Percentiles rank a stretch among this genome's conserved stretches.
Evolutionary conservation across 495 filamentous ascomycete genomes (phyloP).

Genomic region (Venustampulla echinocandica): DNA sequence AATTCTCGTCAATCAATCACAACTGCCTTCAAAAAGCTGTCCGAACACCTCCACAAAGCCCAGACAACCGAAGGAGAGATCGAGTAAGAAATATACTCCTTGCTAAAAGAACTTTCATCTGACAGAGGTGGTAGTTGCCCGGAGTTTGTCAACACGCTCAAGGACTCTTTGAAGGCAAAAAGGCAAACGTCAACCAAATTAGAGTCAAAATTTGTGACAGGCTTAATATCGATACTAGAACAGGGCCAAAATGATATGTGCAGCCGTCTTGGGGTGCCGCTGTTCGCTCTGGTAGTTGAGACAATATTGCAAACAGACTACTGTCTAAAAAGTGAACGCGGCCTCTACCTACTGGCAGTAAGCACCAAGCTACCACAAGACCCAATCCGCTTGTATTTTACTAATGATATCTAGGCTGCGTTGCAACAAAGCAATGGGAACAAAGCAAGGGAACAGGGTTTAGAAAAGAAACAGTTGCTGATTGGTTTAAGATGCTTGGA

Average conservation of each 20-base stretch:
- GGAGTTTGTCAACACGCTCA: neutral
- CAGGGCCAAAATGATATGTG: constrained; percentile 6
- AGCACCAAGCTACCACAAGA: too few species aligned
- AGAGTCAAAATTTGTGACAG: neutral
- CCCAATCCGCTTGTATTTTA: too few species aligned
- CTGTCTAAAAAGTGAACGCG: constrained; percentile 6
- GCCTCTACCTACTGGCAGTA: constrained; percentile 12
- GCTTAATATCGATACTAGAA: constrained; percentile 1
- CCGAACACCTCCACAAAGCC: neutral
- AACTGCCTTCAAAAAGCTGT: constrained; percentile 5
- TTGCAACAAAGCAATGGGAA: neutral
- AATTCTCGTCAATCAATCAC: neutral
- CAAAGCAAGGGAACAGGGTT: neutral
- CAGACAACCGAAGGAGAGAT: constrained; percentile 1
- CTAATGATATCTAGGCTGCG: constrained; percentile 5
- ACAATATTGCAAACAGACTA: constrained; percentile 2
- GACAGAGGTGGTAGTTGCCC: neutral
- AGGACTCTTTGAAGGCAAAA: neutral
- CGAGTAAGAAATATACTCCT: neutral
- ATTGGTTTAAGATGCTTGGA: constrained; percentile 9
- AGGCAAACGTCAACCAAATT: neutral
- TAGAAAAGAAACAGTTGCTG: neutral
- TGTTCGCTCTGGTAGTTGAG: constrained; percentile 1
- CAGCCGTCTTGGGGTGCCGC: constrained; percentile 3
- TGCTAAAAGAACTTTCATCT: neutral